These are phyloP conservation scores for Dactylellina parvicollis DNA, from an alignment of 2,329 filamentous ascomycete species.

Conservation along the genomic window DNA sequence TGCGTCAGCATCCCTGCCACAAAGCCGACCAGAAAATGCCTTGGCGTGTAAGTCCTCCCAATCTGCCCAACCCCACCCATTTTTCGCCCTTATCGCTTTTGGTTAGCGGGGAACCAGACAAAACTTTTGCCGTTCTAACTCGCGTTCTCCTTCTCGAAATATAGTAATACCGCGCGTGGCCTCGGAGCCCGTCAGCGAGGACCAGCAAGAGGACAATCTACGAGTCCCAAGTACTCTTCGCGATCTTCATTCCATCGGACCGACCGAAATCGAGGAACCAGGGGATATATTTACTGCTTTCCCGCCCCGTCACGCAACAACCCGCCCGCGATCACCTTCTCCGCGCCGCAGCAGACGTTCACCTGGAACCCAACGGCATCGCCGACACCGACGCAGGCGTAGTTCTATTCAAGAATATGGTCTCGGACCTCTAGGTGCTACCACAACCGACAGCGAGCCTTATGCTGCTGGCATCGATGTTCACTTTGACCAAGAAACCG, in stretches of 20 bases:
- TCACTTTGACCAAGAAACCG: conserved; percentile 53
- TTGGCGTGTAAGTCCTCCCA: conserved; percentile 46
- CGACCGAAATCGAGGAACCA: conserved; percentile 52
- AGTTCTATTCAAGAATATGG: conserved; percentile 42
- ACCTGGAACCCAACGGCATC: conserved; percentile 19
- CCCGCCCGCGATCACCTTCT: conserved; percentile 30
- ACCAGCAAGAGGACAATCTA: conserved; percentile 24
- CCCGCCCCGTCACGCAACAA: conserved; percentile 12
- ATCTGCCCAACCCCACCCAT: conserved; percentile 31
- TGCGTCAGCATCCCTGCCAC: conserved; percentile 47
- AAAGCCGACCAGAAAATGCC: conserved; percentile 17
- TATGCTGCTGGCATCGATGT: conserved; percentile 43
- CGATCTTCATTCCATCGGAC: conserved; percentile 38
- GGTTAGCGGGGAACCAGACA: conserved; percentile 19
- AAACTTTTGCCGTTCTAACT: conserved; percentile 31
- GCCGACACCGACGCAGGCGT: conserved; percentile 17
- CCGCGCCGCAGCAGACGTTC: conserved; percentile 23
- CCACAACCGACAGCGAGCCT: conserved; percentile 25
- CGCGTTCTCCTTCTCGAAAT: conserved; percentile 19
- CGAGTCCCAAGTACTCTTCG: conserved; percentile 27
- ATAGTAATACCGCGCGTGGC: conserved; percentile 51
- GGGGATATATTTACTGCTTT: conserved; percentile 8
- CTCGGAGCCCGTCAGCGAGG: conserved; percentile 43
- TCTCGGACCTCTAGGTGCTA: not conserved
- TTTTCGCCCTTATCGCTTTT: conserved; percentile 27